Evolutionary conservation across 371 early-diverging fungal genomes (phyloP).

Genomic region (Mortierella sp.): DNA sequence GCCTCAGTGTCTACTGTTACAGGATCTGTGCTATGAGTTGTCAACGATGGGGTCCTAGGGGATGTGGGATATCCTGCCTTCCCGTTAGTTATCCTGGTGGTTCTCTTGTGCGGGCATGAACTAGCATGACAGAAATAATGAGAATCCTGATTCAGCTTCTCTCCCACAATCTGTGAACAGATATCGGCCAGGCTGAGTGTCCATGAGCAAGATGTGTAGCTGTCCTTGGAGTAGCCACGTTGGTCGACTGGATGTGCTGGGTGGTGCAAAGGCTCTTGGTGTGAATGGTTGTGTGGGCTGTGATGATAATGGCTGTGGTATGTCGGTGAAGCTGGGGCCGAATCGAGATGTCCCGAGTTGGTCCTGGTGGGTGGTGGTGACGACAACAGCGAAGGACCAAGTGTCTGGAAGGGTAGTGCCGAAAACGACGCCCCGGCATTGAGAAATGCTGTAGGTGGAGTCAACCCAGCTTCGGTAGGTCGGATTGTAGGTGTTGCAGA

Average conservation of each 20-base stretch:
- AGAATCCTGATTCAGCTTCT: conserved; percentile 30
- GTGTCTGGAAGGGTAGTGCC: conserved; percentile 8
- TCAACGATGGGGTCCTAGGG: not conserved
- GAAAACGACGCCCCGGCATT: conserved; percentile 1
- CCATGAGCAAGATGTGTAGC: conserved; percentile 52
- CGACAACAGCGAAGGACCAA: not conserved
- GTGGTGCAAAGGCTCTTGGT: conserved; percentile 11
- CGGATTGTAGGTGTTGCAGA: not conserved
- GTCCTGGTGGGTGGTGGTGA: conserved; percentile 7
- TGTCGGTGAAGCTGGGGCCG: not conserved
- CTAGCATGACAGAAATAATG: conserved; percentile 38
- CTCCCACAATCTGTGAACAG: conserved; percentile 47
- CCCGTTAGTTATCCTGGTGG: not conserved
- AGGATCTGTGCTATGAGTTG: not conserved
- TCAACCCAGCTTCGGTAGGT: not conserved
- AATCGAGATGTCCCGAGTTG: not conserved
- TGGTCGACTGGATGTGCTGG: conserved; percentile 33
- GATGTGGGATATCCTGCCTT: not conserved
- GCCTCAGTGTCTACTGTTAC: not conserved
- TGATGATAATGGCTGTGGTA: conserved; percentile 7
- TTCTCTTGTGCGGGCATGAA: conserved; percentile 26
- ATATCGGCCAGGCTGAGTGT: conserved; percentile 44
- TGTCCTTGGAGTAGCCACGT: conserved; percentile 46
- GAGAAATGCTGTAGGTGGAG: not conserved
- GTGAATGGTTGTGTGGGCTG: not conserved